phyloP scores from a whole-genome alignment of 768 basidiomycete species.

The Flagelloscypha sp. region DNA sequence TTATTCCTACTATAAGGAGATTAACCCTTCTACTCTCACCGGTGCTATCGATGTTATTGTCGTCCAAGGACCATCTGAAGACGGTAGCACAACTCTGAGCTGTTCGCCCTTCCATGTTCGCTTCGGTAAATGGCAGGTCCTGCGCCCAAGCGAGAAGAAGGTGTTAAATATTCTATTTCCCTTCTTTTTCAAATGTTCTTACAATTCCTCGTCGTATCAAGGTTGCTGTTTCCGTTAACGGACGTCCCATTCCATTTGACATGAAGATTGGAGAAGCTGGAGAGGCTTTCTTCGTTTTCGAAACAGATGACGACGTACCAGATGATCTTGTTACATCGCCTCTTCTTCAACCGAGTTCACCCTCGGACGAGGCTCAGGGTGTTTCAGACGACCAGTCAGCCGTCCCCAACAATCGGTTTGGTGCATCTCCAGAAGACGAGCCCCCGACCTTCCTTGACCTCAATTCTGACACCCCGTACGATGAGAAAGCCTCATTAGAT shows the following conservation, averaged over 20 bases:
- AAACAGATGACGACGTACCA: constrained; percentile 92
- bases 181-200: neutral
- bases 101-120: constrained; percentile 97
- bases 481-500: constrained; percentile 3
- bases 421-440: constrained; percentile 26
- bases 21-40: constrained; percentile 94
- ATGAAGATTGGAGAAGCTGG: constrained; percentile 99
- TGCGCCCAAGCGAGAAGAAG: constrained; percentile 91
- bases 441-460: constrained; percentile 80
- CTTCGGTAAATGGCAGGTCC: constrained; percentile 95
- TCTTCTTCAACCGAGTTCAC: constrained; percentile 64
- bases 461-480: constrained; percentile 43
- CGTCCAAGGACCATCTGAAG: constrained; percentile 61
- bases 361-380: constrained; percentile 25
- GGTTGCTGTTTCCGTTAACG: constrained; percentile 89
- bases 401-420: constrained; percentile 31
- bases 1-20: constrained; percentile 86
- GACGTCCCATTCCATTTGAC: constrained; percentile 75
- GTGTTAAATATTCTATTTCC: constrained; percentile 25
- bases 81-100: constrained; percentile 60
- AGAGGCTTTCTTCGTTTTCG: constrained; percentile 98
- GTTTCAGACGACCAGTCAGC: constrained; percentile 17
- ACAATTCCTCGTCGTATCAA: constrained; percentile 21
- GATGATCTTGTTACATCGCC: constrained; percentile 92
- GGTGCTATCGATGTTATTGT: constrained; percentile 99